A percentile compares a stretch with the other conserved stretches of the same genome.
phyloP scores from a whole-genome alignment of 202 grass and related monocot species.

The Tripidium arundinaceum region DNA sequence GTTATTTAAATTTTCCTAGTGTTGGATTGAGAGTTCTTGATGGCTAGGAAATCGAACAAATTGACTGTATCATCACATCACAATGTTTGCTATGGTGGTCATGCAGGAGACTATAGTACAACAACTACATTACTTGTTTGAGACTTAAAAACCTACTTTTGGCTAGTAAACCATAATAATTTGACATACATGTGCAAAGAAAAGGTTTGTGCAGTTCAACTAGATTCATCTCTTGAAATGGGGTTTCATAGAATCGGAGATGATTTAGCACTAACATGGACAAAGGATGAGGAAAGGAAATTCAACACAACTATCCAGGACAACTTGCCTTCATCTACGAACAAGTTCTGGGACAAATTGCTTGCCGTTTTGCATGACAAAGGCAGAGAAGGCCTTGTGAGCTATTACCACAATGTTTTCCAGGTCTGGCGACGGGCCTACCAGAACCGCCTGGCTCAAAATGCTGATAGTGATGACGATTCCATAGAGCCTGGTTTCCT shows the following conservation, averaged over 20 bases:
- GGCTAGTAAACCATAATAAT: too few relatives aligned
- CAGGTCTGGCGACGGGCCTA: constrained; percentile 41
- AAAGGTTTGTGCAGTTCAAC: too few relatives aligned
- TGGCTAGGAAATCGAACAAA: too few relatives aligned
- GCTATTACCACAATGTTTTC: constrained; percentile 91
- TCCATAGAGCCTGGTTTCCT: constrained; percentile 43
- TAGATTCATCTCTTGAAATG: too few relatives aligned
- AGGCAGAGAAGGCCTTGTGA: constrained; percentile 39
- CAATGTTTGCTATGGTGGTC: too few relatives aligned
- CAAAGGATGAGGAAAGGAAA: constrained; percentile 49
- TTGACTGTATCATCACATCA: too few relatives aligned
- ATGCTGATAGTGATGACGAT: constrained; percentile 64
- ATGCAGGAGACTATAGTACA: too few relatives aligned
- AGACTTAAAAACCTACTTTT: too few relatives aligned
- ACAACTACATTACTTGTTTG: too few relatives aligned
- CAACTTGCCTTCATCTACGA: constrained; percentile 45
- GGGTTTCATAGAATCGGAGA: constrained; percentile 55
- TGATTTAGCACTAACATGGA: constrained; percentile 63
- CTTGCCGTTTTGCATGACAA: constrained; percentile 33
- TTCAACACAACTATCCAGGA: constrained; percentile 41
- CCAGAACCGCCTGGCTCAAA: constrained; percentile 48
- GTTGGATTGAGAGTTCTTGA: too few relatives aligned
- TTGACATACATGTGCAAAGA: too few relatives aligned
- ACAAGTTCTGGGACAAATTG: constrained; percentile 48
- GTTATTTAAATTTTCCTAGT: too few relatives aligned